phyloP scores from a whole-genome alignment of 2,329 filamentous ascomycete species.

The Cordyceps cateniannulata region DNA sequence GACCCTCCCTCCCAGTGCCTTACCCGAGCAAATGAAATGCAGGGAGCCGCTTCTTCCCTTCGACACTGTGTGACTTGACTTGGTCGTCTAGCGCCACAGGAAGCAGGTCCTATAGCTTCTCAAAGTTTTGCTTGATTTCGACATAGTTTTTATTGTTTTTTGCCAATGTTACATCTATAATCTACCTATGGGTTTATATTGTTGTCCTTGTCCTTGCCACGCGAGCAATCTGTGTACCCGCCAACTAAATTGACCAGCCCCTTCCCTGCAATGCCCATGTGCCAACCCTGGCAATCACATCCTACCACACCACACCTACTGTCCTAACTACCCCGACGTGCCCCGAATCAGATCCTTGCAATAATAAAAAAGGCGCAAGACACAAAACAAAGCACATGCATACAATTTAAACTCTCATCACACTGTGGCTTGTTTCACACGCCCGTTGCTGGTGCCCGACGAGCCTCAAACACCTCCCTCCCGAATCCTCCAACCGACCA shows the following conservation, averaged over 20 bases:
- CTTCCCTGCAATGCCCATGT: conserved; percentile 6
- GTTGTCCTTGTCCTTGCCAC: neutral
- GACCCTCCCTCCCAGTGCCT: neutral
- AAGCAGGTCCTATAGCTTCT: too few relatives aligned
- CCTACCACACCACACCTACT: neutral
- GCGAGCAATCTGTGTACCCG: neutral
- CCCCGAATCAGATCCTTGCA: neutral
- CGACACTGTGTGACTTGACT: too few relatives aligned
- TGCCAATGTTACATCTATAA: too few relatives aligned
- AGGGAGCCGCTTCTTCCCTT: neutral
- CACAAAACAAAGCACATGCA: neutral
- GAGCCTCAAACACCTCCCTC: neutral
- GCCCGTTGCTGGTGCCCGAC: conserved; percentile 2
- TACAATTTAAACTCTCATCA: neutral
- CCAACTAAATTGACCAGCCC: neutral
- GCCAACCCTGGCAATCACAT: neutral
- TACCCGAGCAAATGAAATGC: neutral
- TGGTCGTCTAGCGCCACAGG: too few relatives aligned
- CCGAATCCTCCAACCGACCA: neutral
- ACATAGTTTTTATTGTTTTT: too few relatives aligned
- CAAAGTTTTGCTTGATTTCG: neutral
- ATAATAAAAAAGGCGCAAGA: neutral
- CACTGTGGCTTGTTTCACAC: conserved; percentile 2
- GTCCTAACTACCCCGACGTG: neutral
- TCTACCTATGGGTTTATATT: too few relatives aligned